phyloP scores from a whole-genome alignment of 805 yeast species.

The Lipomyces spencermartinsiae region DNA sequence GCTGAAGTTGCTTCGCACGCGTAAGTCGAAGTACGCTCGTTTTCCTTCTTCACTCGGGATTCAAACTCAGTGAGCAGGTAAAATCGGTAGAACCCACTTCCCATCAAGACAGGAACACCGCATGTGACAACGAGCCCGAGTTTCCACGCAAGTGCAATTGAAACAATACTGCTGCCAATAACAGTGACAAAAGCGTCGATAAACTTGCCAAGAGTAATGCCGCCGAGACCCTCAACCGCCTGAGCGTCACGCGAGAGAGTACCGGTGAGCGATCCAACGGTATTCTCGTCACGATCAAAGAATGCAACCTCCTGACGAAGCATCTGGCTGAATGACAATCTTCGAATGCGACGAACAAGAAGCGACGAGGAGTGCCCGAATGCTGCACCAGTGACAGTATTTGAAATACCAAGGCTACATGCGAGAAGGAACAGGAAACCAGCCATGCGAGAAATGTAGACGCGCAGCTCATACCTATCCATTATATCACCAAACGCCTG shows the following conservation, averaged over 20 bases:
- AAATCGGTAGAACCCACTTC: constrained; percentile 51
- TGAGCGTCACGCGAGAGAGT: constrained; percentile 43
- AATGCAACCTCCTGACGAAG: constrained; percentile 43
- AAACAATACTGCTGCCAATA: constrained; percentile 49
- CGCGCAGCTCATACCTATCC: constrained; percentile 21
- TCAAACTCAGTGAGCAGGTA: constrained; percentile 46
- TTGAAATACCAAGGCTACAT: constrained; percentile 32
- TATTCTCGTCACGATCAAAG: constrained; percentile 42
- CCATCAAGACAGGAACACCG: constrained; percentile 46
- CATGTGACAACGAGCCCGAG: constrained; percentile 53
- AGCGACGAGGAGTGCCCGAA: constrained; percentile 37
- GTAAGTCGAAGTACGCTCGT: constrained; percentile 49
- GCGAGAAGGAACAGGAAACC: constrained; percentile 35
- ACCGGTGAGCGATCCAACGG: constrained; percentile 42
- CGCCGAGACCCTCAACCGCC: constrained; percentile 44
- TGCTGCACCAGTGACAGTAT: constrained; percentile 28
- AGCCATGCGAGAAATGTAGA: constrained; percentile 31
- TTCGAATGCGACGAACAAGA: constrained; percentile 41
- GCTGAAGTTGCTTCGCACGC: constrained; percentile 51
- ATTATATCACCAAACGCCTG: constrained; percentile 22
- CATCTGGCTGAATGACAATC: constrained; percentile 38
- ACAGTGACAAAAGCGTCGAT: constrained; percentile 47
- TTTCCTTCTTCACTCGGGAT: constrained; percentile 48
- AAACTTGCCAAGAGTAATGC: constrained; percentile 44
- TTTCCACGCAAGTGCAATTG: constrained; percentile 50